A percentile compares a stretch with the other conserved stretches of the same genome.
Conservation (phyloP, 257 asterid genomes). For the Solanum clarkiae region DNA sequence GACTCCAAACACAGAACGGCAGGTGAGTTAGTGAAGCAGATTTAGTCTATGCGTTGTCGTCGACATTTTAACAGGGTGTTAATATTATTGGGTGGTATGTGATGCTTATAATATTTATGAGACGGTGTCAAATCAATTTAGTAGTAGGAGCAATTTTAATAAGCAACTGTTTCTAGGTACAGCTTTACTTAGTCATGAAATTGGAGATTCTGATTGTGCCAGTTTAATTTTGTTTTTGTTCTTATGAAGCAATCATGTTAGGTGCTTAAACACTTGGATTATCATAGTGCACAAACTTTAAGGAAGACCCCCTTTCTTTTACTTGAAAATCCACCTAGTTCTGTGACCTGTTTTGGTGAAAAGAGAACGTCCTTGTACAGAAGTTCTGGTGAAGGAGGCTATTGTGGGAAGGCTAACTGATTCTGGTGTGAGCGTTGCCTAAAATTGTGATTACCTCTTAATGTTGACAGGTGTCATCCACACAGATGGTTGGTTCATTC, state of each 20-base stretch:
- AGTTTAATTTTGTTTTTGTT: background rate
- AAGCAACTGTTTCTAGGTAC: background rate
- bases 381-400: background rate
- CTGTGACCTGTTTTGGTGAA: background rate
- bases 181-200: background rate
- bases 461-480: slow-evolving; percentile 55
- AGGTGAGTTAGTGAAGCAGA: slow-evolving; percentile 34
- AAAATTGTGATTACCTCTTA: background rate
- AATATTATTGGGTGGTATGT: background rate
- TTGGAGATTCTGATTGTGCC: background rate
- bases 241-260: background rate
- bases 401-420: background rate
- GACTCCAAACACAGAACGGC: slow-evolving; percentile 83
- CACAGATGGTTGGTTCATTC: slow-evolving; percentile 74
- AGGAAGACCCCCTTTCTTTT: background rate
- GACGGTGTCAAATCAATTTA: background rate
- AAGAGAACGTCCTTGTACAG: background rate
- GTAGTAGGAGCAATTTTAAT: background rate
- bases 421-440: background rate
- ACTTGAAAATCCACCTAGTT: background rate
- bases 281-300: background rate
- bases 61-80: background rate
- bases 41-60: background rate
- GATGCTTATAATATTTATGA: background rate
- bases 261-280: background rate